Base-by-base conservation (phyloP, 352 stramenopile species). In the Phytopythium chamaehyphon region DNA sequence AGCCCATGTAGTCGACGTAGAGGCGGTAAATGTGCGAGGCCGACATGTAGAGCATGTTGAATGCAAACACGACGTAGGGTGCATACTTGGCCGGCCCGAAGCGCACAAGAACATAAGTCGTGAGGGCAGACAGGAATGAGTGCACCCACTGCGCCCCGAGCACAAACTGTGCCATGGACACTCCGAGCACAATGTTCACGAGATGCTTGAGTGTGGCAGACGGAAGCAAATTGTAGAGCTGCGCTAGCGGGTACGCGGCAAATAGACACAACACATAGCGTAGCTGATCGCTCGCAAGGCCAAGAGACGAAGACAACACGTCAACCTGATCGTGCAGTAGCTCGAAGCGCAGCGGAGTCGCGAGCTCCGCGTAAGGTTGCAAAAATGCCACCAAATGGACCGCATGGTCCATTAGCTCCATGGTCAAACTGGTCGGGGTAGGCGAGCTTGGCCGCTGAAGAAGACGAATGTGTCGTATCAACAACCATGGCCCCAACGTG, bases 151-250 rank as follows among this genome's bases (percentile, higher is more conserved):
- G 73, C 21, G 67, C 43, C 47, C 92, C 90, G 56, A 94, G 80
- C 6, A 97, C 96, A 63, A 97, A 98, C 66, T 99, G 94, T 42
- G 97, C 89, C 35, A 98, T 77, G 44, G 92, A 94, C n/a, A 97
- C 67, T 24, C 96, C 96, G 12, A 95, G 71, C 21, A 92, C 48
- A 50, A 98, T 95, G 57, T 95, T 86, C 58, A 97, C 88, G 36
- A 88, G 57, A 59, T 98, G 95, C 67, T 98, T 98, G 16, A 83
- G 53, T 35, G 76, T 82, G 19, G 77, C 59, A 23, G 83, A 76
- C 0, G 92, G 91, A 44, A 98, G 71, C 22, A 69, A 62, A 18
- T 69, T 69, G 56, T 98, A 95, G n/a, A 98, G 76, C 37, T 96
- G 51, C 33, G 90, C 88, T 10, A 98, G 69, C 31, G 95, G 94